These are phyloP conservation scores for Talinum fruticosum DNA, from an alignment of 148 eudicot species.

Conservation along the genomic window DNA sequence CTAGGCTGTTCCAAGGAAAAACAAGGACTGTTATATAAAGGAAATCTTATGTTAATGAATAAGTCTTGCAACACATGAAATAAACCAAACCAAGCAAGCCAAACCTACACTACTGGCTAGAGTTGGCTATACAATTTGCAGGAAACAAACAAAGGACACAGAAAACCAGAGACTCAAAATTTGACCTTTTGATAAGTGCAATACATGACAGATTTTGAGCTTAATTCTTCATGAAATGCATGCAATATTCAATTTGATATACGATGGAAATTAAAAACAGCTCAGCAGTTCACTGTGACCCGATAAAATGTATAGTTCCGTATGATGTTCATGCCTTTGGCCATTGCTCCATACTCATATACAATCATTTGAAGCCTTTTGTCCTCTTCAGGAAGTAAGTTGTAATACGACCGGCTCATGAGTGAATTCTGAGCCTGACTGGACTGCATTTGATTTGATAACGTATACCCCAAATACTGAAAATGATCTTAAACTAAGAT, in stretches of 20 bases:
- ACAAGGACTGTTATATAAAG: slow-evolving; percentile 32
- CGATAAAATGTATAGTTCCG: neutral
- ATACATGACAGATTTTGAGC: neutral
- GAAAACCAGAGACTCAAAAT: neutral
- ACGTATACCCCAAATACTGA: neutral
- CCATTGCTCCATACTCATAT: neutral
- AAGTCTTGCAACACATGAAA: neutral
- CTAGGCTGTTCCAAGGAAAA: slow-evolving; percentile 68
- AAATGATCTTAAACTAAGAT: neutral
- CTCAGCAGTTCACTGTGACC: neutral
- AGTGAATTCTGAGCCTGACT: neutral
- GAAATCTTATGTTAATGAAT: slow-evolving; percentile 7
- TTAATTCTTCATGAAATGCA: neutral
- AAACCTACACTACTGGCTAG: neutral
- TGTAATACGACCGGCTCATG: neutral
- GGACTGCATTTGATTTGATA: neutral
- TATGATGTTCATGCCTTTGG: neutral
- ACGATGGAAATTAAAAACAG: neutral
- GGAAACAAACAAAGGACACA: neutral
- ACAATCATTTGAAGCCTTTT: neutral
- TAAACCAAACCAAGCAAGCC: neutral
- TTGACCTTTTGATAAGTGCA: neutral
- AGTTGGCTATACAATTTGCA: no score
- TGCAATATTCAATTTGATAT: neutral
- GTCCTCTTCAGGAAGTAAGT: neutral